Evolutionary conservation across 495 filamentous ascomycete species (phyloP).

Genomic region (Elaphomyces granulatus): DNA sequence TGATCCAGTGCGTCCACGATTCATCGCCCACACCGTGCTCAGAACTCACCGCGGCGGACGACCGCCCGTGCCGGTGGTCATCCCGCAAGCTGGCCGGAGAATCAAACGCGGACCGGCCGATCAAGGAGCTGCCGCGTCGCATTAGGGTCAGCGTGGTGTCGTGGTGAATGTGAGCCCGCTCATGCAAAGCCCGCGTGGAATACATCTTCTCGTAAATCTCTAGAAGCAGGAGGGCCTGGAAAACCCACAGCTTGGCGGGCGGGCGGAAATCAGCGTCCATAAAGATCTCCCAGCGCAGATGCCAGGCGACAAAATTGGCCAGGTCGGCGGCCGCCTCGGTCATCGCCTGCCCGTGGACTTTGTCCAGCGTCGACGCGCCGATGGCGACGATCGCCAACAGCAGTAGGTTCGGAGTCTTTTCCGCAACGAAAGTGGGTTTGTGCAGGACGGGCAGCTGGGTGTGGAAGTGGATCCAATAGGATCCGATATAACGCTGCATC

Average conservation of each 20-base stretch:
- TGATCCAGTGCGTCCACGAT: slow-evolving; percentile 96
- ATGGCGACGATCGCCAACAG: slow-evolving; percentile 92
- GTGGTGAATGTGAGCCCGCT: slow-evolving; percentile 93
- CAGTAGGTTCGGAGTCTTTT: slow-evolving; percentile 70
- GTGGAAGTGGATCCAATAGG: slow-evolving; percentile 92
- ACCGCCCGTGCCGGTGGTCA: slow-evolving; percentile 35
- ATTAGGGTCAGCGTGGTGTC: slow-evolving; percentile 92
- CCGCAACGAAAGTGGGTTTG: slow-evolving; percentile 80
- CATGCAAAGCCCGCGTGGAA: slow-evolving; percentile 77
- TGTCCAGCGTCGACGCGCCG: slow-evolving; percentile 78
- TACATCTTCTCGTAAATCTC: slow-evolving; percentile 98
- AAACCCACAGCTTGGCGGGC: slow-evolving; percentile 94
- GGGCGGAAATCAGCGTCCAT: slow-evolving; percentile 83
- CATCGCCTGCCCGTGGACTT: slow-evolving; percentile 55
- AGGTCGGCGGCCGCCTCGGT: slow-evolving; percentile 62
- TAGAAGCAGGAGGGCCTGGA: slow-evolving; percentile 78
- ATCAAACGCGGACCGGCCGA: slow-evolving; percentile 77
- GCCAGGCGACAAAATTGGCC: slow-evolving; percentile 78
- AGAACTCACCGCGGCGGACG: slow-evolving; percentile 41
- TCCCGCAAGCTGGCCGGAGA: slow-evolving; percentile 72
- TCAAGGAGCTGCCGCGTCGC: slow-evolving; percentile 81
- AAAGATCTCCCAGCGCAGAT: slow-evolving; percentile 85
- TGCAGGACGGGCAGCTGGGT: slow-evolving; percentile 90
- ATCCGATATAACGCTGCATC: slow-evolving; percentile 90
- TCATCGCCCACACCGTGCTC: slow-evolving; percentile 60